Conservation (phyloP, 2,329 filamentous ascomycete species). For the Fusarium drepaniforme region DNA sequence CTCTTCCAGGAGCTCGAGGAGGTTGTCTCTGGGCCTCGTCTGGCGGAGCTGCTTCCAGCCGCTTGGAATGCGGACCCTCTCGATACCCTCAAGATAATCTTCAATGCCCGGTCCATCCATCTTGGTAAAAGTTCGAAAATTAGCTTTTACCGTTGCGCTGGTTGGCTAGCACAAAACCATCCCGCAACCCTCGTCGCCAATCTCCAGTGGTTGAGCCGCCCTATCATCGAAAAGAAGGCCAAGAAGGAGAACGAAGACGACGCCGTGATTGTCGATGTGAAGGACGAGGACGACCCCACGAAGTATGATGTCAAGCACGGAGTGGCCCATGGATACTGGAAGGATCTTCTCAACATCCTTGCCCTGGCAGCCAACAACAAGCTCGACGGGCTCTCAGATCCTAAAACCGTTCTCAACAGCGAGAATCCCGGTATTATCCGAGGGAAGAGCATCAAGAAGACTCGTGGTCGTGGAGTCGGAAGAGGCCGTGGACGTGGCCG, state of each 20-base stretch:
- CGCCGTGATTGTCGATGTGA: constrained; percentile 48
- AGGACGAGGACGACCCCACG: constrained; percentile 51
- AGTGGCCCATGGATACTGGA: constrained; percentile 72
- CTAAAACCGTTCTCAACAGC: constrained; percentile 55
- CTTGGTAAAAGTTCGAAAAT: constrained; percentile 64
- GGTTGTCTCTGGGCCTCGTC: constrained; percentile 48
- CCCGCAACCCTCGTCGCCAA: constrained; percentile 66
- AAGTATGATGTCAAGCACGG: constrained; percentile 59
- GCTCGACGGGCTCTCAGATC: constrained; percentile 56
- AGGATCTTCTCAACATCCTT: constrained; percentile 70
- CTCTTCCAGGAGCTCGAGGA: constrained; percentile 66
- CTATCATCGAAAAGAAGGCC: constrained; percentile 66
- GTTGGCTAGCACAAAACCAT: constrained; percentile 68
- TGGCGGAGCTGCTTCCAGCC: constrained; percentile 57
- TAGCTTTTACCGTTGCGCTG: constrained; percentile 64
- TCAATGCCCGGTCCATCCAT: constrained; percentile 71
- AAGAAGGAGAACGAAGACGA: constrained; percentile 53
- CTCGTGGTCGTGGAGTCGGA: constrained; percentile 12
- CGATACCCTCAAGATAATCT: constrained; percentile 69
- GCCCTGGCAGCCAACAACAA: constrained; percentile 62
- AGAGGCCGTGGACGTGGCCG: not conserved
- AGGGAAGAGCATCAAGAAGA: constrained; percentile 32
- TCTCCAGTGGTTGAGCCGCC: constrained; percentile 66
- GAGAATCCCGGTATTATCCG: constrained; percentile 42
- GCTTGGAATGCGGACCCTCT: constrained; percentile 64